Percentiles rank a stretch among this genome's conserved stretches.
Conservation (phyloP, 2,329 filamentous ascomycete genomes). For the Aspergillus sp. region DNA sequence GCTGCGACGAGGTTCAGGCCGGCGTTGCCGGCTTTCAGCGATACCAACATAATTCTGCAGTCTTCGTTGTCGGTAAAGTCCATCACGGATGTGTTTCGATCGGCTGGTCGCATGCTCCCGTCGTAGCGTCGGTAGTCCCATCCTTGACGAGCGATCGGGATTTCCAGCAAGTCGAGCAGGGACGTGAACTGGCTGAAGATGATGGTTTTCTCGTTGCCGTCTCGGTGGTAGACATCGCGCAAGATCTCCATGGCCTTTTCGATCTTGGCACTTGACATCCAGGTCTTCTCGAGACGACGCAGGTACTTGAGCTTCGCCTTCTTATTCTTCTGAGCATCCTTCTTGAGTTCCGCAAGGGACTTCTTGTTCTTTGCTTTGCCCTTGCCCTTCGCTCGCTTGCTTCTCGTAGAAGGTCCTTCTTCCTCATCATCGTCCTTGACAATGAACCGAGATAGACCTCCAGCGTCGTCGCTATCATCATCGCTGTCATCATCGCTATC, state of each 20-base stretch:
- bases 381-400: conserved; percentile 42
- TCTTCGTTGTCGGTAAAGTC: conserved; percentile 65
- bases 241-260: conserved; percentile 69
- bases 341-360: conserved; percentile 35
- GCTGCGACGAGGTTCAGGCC: conserved; percentile 84
- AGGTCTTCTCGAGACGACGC: conserved; percentile 66
- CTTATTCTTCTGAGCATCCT: conserved; percentile 61
- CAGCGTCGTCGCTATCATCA: conserved; percentile 29
- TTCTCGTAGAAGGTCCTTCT: conserved; percentile 41
- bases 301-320: conserved; percentile 70
- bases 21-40: conserved; percentile 78
- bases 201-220: conserved; percentile 70
- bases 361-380: conserved; percentile 49
- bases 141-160: conserved; percentile 64
- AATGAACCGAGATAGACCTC: conserved; percentile 21
- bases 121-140: conserved; percentile 71
- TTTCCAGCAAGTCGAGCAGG: conserved; percentile 74
- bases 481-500: conserved; percentile 42
- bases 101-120: conserved; percentile 68
- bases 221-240: conserved; percentile 49
- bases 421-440: conserved; percentile 37
- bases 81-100: conserved; percentile 67
- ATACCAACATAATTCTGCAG: conserved; percentile 72
- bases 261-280: conserved; percentile 74
- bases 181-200: conserved; percentile 83